A percentile compares a stretch with the other conserved stretches of the same genome.
Conservation (phyloP, 2,329 filamentous ascomycete genomes). For the Juglanconis sp. region DNA sequence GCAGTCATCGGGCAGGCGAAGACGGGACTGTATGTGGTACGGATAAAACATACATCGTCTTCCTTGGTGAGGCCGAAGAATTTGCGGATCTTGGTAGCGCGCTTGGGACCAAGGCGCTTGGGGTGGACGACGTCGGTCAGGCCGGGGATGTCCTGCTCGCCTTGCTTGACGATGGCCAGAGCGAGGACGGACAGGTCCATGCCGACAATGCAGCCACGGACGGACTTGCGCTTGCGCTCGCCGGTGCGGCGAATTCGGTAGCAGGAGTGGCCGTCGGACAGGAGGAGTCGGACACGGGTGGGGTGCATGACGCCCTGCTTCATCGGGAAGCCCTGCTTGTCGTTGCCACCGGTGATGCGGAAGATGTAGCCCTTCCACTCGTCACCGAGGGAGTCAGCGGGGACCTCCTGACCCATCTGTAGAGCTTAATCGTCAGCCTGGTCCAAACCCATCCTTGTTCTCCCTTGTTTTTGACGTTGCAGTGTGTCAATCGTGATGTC, state of each 20-base stretch:
- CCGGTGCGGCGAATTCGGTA: conserved; percentile 97
- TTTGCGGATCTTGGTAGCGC: conserved; percentile 98
- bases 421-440: conserved; percentile 24
- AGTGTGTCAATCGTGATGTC: conserved; percentile 1
- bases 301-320: conserved; percentile 99
- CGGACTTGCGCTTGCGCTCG: conserved; percentile 99
- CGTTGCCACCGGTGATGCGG: conserved; percentile 99
- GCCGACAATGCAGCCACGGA: conserved; percentile 97
- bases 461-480: background rate
- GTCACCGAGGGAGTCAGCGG: conserved; percentile 91
- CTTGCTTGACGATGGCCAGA: conserved; percentile 96
- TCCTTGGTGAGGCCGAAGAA: conserved; percentile 99
- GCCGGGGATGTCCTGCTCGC: conserved; percentile 88
- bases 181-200: conserved; percentile 94
- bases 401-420: conserved; percentile 85
- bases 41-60: conserved; percentile 78
- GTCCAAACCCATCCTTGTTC: background rate
- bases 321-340: conserved; percentile 99
- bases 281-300: conserved; percentile 95
- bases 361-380: conserved; percentile 99
- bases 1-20: conserved; percentile 66
- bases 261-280: conserved; percentile 96
- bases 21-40: conserved; percentile 61
- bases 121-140: conserved; percentile 97
- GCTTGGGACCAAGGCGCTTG: conserved; percentile 99